These are phyloP conservation scores for Nevesoporus exiguus DNA, from an alignment of 768 basidiomycete genomes.

Conservation along the genomic window DNA sequence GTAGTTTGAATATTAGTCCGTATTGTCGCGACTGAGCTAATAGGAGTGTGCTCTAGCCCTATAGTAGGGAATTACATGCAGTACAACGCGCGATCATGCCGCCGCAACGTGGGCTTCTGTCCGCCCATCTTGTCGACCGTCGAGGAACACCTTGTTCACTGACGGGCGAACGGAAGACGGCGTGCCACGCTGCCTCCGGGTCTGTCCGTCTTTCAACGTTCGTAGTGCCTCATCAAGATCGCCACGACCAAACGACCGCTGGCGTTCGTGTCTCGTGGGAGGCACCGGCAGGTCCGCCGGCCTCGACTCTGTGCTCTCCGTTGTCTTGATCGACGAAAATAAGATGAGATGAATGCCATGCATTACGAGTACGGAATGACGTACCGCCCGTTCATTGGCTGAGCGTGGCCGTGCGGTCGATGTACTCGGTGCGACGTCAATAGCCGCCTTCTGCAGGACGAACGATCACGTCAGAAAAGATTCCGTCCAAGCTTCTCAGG, in stretches of 20 bases:
- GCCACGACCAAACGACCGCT: conserved; percentile 65
- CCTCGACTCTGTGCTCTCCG: conserved; percentile 35
- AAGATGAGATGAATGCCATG: neutral
- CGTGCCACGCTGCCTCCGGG: conserved; percentile 11
- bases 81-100: neutral
- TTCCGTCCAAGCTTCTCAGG: neutral
- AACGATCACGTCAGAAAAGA: neutral
- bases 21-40: no score
- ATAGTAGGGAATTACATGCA: no score
- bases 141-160: conserved; percentile 26
- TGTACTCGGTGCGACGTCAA: conserved; percentile 43
- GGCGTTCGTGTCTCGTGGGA: conserved; percentile 41
- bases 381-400: conserved; percentile 10
- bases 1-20: no score
- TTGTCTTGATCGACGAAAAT: conserved; percentile 34
- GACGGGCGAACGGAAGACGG: conserved; percentile 12
- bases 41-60: no score
- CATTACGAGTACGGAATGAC: neutral
- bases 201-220: conserved; percentile 64
- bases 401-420: neutral
- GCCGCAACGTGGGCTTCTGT: neutral
- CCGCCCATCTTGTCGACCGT: conserved; percentile 4
- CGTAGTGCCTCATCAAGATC: conserved; percentile 83
- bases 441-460: conserved; percentile 58
- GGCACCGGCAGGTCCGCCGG: conserved; percentile 34